phyloP scores from a whole-genome alignment of 2,329 filamentous ascomycete genomes.

The Diplodia seriata region DNA sequence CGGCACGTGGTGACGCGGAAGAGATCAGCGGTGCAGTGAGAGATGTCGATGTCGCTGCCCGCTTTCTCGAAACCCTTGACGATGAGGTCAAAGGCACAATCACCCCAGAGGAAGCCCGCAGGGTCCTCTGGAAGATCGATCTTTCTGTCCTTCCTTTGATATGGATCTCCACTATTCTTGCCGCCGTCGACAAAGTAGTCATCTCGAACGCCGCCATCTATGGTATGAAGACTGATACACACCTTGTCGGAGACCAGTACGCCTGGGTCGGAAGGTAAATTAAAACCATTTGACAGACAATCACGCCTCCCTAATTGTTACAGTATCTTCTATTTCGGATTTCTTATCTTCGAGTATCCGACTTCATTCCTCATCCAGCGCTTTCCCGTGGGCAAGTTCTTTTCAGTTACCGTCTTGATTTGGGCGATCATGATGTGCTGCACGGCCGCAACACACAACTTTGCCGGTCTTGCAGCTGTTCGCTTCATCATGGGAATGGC shows the following conservation, averaged over 20 bases:
- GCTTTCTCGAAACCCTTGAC: slow-evolving; percentile 19
- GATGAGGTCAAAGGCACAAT: slow-evolving; percentile 5
- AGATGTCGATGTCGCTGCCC: slow-evolving; percentile 15
- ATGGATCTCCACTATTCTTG: slow-evolving; percentile 34
- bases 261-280: slow-evolving; percentile 37
- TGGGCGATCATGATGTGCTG: slow-evolving; percentile 38
- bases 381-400: slow-evolving; percentile 39
- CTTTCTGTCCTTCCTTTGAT: slow-evolving; percentile 14
- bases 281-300: neutral
- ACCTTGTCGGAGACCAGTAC: slow-evolving; percentile 39
- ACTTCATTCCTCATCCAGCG: slow-evolving; percentile 36
- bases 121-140: slow-evolving; percentile 29
- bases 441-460: slow-evolving; percentile 36
- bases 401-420: slow-evolving; percentile 34
- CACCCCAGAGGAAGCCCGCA: slow-evolving; percentile 4
- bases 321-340: slow-evolving; percentile 38
- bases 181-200: slow-evolving; percentile 53
- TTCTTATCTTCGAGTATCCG: slow-evolving; percentile 38
- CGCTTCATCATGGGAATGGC: slow-evolving; percentile 30
- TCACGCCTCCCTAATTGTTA: neutral
- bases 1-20: neutral
- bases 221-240: slow-evolving; percentile 38
- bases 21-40: neutral
- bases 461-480: slow-evolving; percentile 29
- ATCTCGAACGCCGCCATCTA: slow-evolving; percentile 39